These are phyloP conservation scores for Macrocybe gigantea DNA, from an alignment of 768 basidiomycete species.

Conservation along the genomic window DNA sequence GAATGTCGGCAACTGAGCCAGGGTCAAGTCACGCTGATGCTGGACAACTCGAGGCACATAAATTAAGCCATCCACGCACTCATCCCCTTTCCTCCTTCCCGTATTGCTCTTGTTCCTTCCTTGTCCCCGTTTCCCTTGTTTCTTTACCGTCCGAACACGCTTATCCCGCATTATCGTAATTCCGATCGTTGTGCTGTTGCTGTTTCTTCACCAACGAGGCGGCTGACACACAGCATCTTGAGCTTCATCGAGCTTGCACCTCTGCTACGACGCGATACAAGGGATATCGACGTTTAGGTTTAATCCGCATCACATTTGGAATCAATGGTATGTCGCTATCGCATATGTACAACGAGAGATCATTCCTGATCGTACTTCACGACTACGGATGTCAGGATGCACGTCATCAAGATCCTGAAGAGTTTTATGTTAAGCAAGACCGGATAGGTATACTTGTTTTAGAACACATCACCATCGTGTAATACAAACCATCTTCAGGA, in stretches of 20 bases:
- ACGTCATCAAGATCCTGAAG: constrained; percentile 79
- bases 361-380: constrained; percentile 17
- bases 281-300: constrained; percentile 1
- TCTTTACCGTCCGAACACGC: not conserved
- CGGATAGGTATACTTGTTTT: constrained; percentile 67
- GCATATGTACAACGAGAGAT: not conserved
- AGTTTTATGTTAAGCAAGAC: constrained; percentile 95
- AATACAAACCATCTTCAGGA: constrained; percentile 39
- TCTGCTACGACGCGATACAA: constrained; percentile 30
- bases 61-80: constrained; percentile 7
- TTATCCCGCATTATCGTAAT: not conserved
- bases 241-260: constrained; percentile 2
- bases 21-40: constrained; percentile 12
- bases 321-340: constrained; percentile 2
- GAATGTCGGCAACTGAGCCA: constrained; percentile 2
- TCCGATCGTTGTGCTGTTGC: no score
- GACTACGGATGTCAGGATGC: constrained; percentile 5
- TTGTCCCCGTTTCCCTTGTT: not conserved
- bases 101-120: not conserved
- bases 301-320: not conserved
- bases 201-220: no score
- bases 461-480: constrained; percentile 4
- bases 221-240: constrained; percentile 1
- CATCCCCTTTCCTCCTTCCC: no score
- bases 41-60: constrained; percentile 13